Evolutionary conservation across 2,329 filamentous ascomycete species (phyloP).

Genomic region (Aspergillus phoenicis): DNA sequence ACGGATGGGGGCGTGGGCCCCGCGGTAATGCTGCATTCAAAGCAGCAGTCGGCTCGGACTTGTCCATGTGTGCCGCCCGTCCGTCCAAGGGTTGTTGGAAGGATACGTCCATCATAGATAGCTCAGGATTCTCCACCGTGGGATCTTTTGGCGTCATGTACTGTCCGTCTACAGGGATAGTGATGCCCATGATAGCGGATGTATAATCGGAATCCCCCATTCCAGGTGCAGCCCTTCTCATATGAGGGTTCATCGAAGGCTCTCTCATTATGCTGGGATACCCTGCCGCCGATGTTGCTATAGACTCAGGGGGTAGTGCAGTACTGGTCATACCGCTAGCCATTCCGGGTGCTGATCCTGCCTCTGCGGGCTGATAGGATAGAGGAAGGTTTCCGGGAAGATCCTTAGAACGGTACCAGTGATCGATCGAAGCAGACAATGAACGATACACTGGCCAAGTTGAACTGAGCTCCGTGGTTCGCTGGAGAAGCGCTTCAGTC

Average conservation of each 20-base stretch:
- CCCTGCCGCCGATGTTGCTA: slow-evolving; percentile 11
- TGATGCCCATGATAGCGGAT: slow-evolving; percentile 36
- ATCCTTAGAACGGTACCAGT: slow-evolving; percentile 29
- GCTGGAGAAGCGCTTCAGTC: slow-evolving; percentile 37
- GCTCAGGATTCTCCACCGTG: slow-evolving; percentile 31
- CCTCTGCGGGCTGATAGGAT: slow-evolving; percentile 12
- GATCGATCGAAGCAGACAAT: slow-evolving; percentile 32
- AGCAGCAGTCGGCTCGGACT: slow-evolving; percentile 24
- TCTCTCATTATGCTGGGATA: slow-evolving; percentile 9
- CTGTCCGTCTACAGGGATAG: slow-evolving; percentile 35
- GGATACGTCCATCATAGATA: slow-evolving; percentile 28
- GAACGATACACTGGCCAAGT: slow-evolving; percentile 41
- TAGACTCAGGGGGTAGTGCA: slow-evolving; percentile 5
- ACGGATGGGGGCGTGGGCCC: slow-evolving; percentile 29
- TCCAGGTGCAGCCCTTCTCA: slow-evolving; percentile 15
- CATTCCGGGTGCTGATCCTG: slow-evolving; percentile 5
- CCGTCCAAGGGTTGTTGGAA: slow-evolving; percentile 20
- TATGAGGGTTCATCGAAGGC: slow-evolving; percentile 16
- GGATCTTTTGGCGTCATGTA: slow-evolving; percentile 38
- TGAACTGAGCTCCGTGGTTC: slow-evolving; percentile 27
- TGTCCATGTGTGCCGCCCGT: slow-evolving; percentile 21
- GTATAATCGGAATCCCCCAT: slow-evolving; percentile 26
- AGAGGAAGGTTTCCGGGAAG: slow-evolving; percentile 12
- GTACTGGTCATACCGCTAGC: slow-evolving; percentile 1
- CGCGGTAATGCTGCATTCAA: slow-evolving; percentile 24